phyloP scores from a whole-genome alignment of 371 early-diverging fungal genomes.

The Mucor circinelloides region DNA sequence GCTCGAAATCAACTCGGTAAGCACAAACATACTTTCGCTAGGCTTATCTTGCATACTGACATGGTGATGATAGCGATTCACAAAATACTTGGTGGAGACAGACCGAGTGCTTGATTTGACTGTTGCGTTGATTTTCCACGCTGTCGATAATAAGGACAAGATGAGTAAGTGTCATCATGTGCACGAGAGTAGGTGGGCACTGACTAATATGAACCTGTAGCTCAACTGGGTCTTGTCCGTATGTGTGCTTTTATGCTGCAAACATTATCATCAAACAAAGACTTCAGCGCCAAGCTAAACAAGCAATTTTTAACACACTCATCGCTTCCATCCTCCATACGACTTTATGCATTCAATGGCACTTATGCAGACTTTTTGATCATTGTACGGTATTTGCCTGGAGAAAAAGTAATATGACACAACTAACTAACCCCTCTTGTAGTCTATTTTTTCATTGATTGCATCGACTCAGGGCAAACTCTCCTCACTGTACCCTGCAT shows the following conservation, averaged over 20 bases:
- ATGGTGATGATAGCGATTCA: constrained; percentile 56
- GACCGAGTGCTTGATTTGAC: constrained; percentile 70
- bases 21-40: background rate
- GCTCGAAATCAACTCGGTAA: constrained; percentile 76
- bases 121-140: constrained; percentile 65
- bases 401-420: too few relatives aligned
- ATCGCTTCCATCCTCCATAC: constrained; percentile 63
- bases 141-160: constrained; percentile 64
- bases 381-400: constrained; percentile 45
- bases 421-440: background rate
- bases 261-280: constrained; percentile 77
- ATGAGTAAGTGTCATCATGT: constrained; percentile 43
- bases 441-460: constrained; percentile 76
- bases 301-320: constrained; percentile 71
- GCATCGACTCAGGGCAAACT: constrained; percentile 73
- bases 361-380: constrained; percentile 85
- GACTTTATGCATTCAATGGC: constrained; percentile 76
- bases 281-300: constrained; percentile 78
- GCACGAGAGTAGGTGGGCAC: background rate
- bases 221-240: constrained; percentile 76
- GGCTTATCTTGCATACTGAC: background rate
- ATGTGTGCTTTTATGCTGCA: constrained; percentile 85
- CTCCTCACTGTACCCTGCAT: constrained; percentile 73
- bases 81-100: constrained; percentile 68
- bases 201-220: constrained; percentile 30